These are phyloP conservation scores for Ulota crispa DNA, from an alignment of 225 moss, liverwort and hornwort species.

Conservation along the genomic window DNA sequence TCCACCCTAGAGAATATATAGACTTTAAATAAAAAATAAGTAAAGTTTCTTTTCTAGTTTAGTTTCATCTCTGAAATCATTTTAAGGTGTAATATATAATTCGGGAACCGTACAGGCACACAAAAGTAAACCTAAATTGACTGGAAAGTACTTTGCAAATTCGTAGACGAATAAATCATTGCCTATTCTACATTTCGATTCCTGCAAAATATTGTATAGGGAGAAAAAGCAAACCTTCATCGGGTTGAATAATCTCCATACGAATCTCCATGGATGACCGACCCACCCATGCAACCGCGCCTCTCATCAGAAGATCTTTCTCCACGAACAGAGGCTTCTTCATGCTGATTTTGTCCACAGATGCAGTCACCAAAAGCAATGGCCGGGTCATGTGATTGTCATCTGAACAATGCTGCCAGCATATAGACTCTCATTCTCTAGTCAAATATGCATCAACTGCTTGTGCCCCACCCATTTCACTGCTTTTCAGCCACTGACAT, in stretches of 20 bases:
- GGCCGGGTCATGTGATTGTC: conserved; percentile 81
- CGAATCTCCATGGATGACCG: conserved; percentile 98
- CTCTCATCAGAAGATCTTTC: conserved; percentile 69
- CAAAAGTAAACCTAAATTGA: neutral
- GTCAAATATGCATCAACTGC: conserved; percentile 31
- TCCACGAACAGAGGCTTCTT: conserved; percentile 74
- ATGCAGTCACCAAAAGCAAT: conserved; percentile 89
- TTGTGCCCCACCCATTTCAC: conserved; percentile 23
- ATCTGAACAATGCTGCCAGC: conserved; percentile 94
- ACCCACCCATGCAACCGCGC: conserved; percentile 90
- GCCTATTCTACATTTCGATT: neutral
- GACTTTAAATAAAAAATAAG: neutral
- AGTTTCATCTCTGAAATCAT: neutral
- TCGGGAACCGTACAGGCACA: neutral
- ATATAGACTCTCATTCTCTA: conserved; percentile 49
- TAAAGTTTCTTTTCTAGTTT: neutral
- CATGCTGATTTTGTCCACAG: conserved; percentile 91
- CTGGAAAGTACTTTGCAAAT: neutral
- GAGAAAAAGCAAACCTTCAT: conserved; percentile 28
- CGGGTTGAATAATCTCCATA: conserved; percentile 83
- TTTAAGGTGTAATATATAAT: neutral
- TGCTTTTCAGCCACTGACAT: conserved; percentile 26
- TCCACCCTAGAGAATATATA: neutral
- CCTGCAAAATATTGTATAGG: neutral
- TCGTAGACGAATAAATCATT: neutral